phyloP scores from a whole-genome alignment of 371 early-diverging fungal species.

The Dinochytrium kinnereticum region DNA sequence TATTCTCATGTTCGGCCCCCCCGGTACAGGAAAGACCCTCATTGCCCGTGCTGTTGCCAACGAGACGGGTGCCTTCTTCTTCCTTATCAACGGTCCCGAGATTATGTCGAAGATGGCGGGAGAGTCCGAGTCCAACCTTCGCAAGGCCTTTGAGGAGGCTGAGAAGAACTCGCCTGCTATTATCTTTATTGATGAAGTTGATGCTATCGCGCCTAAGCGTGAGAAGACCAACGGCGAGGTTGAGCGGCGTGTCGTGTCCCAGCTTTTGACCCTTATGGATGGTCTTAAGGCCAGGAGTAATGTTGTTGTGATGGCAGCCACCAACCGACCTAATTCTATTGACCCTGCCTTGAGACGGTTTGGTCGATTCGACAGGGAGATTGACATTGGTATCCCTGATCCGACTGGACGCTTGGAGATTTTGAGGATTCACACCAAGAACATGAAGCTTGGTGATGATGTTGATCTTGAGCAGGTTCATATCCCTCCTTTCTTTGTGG shows the following conservation, averaged over 20 bases:
- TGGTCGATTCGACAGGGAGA: slow-evolving; percentile 99
- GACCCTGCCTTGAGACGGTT: slow-evolving; percentile 99
- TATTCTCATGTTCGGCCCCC: slow-evolving; percentile 98
- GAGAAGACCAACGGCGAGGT: slow-evolving; percentile 99
- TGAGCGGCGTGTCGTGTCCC: slow-evolving; percentile 99
- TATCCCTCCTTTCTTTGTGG: slow-evolving; percentile 2
- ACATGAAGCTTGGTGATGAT: slow-evolving; percentile 98
- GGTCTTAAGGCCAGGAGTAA: slow-evolving; percentile 98
- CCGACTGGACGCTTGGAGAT: slow-evolving; percentile 99
- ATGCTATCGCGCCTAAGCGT: slow-evolving; percentile 99
- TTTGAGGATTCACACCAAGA: slow-evolving; percentile 99
- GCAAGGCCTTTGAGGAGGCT: slow-evolving; percentile 99
- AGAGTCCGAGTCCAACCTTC: slow-evolving; percentile 97
- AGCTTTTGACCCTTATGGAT: slow-evolving; percentile 99
- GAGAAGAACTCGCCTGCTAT: slow-evolving; percentile 99
- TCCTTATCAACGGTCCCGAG: slow-evolving; percentile 98
- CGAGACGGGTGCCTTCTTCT: slow-evolving; percentile 93
- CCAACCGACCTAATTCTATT: slow-evolving; percentile 98
- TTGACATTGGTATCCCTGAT: slow-evolving; percentile 99
- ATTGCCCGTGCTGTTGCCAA: slow-evolving; percentile 84
- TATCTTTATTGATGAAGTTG: slow-evolving; percentile 98
- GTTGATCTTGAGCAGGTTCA: slow-evolving; percentile 92
- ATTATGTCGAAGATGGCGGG: slow-evolving; percentile 99
- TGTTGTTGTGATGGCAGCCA: slow-evolving; percentile 98
- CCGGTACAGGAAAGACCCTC: slow-evolving; percentile 90